Base-by-base conservation (phyloP, 108 stramenopile genomes). In the Seminavis robusta region DNA sequence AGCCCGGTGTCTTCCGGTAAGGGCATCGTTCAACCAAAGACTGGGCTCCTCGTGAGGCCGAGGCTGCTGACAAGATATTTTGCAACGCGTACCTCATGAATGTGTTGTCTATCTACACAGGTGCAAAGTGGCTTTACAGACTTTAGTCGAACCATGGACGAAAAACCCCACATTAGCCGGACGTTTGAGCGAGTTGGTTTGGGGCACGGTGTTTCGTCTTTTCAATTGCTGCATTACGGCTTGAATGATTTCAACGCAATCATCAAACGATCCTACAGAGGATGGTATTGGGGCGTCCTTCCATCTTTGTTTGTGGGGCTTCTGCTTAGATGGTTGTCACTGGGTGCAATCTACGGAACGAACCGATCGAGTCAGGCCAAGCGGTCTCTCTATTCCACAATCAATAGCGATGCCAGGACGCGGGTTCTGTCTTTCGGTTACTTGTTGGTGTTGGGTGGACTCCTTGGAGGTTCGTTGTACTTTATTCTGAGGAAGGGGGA, bases 81-180 rank as follows among this genome's bases (percentile, higher is more conserved):
- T n/a, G n/a, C n/a, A n/a, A n/a, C n/a, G n/a, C n/a, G n/a, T n/a
- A n/a, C n/a, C n/a, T n/a, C n/a, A n/a, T n/a, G n/a, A n/a, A n/a
- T n/a, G n/a, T n/a, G n/a, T n/a, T n/a, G n/a, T n/a, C n/a, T n/a
- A n/a, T n/a, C n/a, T n/a, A 33, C 17, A 16, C 15, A 4, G 68
- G 59, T 41, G 17, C 77, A 79, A 47, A 61, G 56, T 36, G 77
- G 77, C 11, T 79, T 53, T 24, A 74, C 77, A n/a, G n/a, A n/a
- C n/a, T n/a, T n/a, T n/a, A 17, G 60, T 71, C 3, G 48, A 31
- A 42, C 2, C 27, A 4, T 11, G n/a, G 5, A 52, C 58, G 10
- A 20, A 40, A 13, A 64, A 60, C 41, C n/a, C n/a, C n/a, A n/a
- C n/a, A n/a, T n/a, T n/a, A n/a, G n/a, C n/a, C n/a, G n/a, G n/a